Conservation (phyloP, 805 yeast genomes). For the Saturnispora sanitii region DNA sequence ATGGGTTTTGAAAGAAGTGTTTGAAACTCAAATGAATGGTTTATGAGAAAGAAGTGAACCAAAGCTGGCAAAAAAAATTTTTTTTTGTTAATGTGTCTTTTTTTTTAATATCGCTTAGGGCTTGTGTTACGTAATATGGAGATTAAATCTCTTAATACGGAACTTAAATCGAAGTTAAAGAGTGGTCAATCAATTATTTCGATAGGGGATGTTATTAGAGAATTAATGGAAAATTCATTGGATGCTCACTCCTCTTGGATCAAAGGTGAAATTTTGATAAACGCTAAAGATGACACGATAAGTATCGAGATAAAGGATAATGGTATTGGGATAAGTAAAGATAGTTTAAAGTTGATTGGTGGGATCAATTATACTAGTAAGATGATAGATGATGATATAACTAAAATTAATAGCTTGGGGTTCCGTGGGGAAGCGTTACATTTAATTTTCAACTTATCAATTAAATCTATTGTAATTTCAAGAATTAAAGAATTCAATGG, state of each 20-base stretch:
- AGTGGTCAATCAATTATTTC: slow-evolving; percentile 29
- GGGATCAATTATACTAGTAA: slow-evolving; percentile 48
- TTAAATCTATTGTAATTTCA: slow-evolving; percentile 40
- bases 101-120: too few species aligned
- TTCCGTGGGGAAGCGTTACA: slow-evolving; percentile 66
- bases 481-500: slow-evolving; percentile 26
- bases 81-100: too few species aligned
- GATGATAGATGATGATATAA: slow-evolving; percentile 26
- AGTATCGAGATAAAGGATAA: slow-evolving; percentile 47
- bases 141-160: neutral
- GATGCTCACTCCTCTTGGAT: slow-evolving; percentile 42
- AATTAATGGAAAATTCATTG: slow-evolving; percentile 43
- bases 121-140: slow-evolving; percentile 2
- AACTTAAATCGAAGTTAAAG: slow-evolving; percentile 3
- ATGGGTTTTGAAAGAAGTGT: too few species aligned
- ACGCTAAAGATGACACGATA: slow-evolving; percentile 19
- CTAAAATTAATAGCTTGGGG: slow-evolving; percentile 40
- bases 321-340: slow-evolving; percentile 56
- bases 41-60: too few species aligned
- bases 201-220: slow-evolving; percentile 35
- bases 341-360: slow-evolving; percentile 40
- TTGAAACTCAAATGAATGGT: too few species aligned
- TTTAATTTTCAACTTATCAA: slow-evolving; percentile 37
- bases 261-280: slow-evolving; percentile 16
- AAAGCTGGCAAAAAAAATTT: too few species aligned